phyloP scores from a whole-genome alignment of 1,284 basidiomycete genomes.

The Malassezia brasiliensis region DNA sequence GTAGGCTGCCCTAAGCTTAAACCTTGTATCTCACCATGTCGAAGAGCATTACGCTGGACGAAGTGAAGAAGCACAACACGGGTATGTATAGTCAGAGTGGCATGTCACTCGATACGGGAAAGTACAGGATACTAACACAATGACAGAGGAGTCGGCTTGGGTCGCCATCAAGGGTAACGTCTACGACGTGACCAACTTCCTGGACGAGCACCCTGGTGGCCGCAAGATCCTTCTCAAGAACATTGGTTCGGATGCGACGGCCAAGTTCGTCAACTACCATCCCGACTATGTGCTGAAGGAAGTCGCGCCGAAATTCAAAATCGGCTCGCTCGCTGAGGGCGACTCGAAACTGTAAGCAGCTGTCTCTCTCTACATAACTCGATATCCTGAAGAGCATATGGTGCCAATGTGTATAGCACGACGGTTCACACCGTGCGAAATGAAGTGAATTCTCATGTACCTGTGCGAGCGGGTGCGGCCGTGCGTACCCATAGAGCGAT shows the following conservation, averaged over 20 bases:
- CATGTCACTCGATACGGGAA: neutral
- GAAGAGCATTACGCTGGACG: slow-evolving; percentile 10
- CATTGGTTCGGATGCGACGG: slow-evolving; percentile 43
- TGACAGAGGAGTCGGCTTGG: slow-evolving; percentile 43
- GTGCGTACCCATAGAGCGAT: too few relatives aligned
- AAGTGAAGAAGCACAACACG: slow-evolving; percentile 16
- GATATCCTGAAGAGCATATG: too few relatives aligned
- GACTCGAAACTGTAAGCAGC: slow-evolving; percentile 31
- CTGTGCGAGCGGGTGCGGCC: too few relatives aligned
- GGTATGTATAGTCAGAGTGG: slow-evolving; percentile 2
- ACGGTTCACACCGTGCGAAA: too few relatives aligned
- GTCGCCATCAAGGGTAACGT: slow-evolving; percentile 42
- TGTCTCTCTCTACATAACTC: too few relatives aligned
- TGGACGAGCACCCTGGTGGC: slow-evolving; percentile 48
- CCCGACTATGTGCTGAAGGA: slow-evolving; percentile 41
- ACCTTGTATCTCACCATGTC: slow-evolving; percentile 4
- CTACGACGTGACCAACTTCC: slow-evolving; percentile 46
- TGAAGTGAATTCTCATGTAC: too few relatives aligned
- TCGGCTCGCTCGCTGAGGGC: slow-evolving; percentile 37
- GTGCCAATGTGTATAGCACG: too few relatives aligned
- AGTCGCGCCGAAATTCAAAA: slow-evolving; percentile 28
- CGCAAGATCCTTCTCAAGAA: slow-evolving; percentile 47
- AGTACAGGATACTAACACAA: neutral
- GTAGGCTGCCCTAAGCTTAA: too few relatives aligned
- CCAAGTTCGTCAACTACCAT: slow-evolving; percentile 45